Evolutionary conservation across 1,284 basidiomycete genomes (phyloP), one percentile per base, ranked within the genome.

Genomic region (Melampsora americana): DNA sequence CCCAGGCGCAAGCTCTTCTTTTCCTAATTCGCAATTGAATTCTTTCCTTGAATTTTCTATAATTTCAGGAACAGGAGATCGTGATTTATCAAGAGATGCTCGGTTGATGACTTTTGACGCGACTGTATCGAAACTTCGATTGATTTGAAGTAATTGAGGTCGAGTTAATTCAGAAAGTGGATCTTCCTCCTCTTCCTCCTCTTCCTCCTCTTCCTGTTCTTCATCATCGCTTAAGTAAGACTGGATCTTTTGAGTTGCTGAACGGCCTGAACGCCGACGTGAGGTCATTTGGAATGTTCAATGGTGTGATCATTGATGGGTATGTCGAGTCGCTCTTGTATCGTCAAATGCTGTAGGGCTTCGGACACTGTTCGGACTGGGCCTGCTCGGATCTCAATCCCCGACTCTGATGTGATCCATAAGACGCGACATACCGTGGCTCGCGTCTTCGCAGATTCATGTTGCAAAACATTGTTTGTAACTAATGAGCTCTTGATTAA

Each of bases 61-160:
- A 18, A 20, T 53, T 14, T 53, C 50, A 53, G 50, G 5, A 20
- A 20, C 5, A 53, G 23, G 23, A 20, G 50, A 53, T 53, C 50
- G 18, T 53, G 50, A 53, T 20, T 6, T 26, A 12, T 20, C 23
- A 53, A 53, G 50, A 53, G 50, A 53, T 20, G 18, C 50, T 5
- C 50, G 50, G 23, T 20, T 6, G 3, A 26, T 20, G 18, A 26
- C 23, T 53, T 53, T 20, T 35, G 69, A 72, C 56, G 56, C 28
- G 46, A 72, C 64, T 48, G 69, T 23, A 35, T 72, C 42, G 20
- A 72, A 72, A 32, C 60, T 62, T 4, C 61, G 69, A 53, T 72
- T 62, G 60, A 72, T 72, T 65, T 72, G 44, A 44, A 72, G 64
- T 48, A 72, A 62, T 28, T 72, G 69, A 35, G 69, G 69, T 20